Percentiles rank a stretch among this genome's conserved stretches.
phyloP scores from a whole-genome alignment of 2,329 filamentous ascomycete genomes.

The Sclerotinia subarctica region DNA sequence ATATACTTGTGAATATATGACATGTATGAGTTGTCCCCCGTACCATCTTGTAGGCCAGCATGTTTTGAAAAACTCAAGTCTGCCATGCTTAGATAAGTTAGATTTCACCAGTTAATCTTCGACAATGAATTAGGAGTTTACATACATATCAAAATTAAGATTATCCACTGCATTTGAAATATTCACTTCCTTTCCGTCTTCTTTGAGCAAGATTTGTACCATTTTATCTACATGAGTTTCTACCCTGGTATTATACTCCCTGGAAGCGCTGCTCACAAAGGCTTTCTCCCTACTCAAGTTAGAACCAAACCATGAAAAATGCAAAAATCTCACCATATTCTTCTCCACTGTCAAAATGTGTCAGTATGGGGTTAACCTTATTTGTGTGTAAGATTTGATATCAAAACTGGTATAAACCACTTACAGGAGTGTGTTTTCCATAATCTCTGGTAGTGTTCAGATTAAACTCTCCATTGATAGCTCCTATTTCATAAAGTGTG shows the following conservation, averaged over 20 bases:
- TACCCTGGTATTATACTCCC: slow-evolving; percentile 23
- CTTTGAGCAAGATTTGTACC: slow-evolving; percentile 13
- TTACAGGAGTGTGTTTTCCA: slow-evolving; percentile 16
- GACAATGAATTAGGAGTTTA: neutral
- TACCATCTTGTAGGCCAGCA: slow-evolving; percentile 25
- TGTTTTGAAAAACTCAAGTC: slow-evolving; percentile 26
- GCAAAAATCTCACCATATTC: slow-evolving; percentile 20
- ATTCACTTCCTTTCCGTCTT: slow-evolving; percentile 20
- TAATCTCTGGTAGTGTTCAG: slow-evolving; percentile 24
- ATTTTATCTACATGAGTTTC: slow-evolving; percentile 25
- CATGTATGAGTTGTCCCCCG: slow-evolving; percentile 23
- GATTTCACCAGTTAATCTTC: neutral
- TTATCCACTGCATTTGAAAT: slow-evolving; percentile 20
- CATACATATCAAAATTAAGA: slow-evolving; percentile 27
- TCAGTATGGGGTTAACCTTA: neutral
- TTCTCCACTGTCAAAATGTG: slow-evolving; percentile 20
- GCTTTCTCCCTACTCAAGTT: slow-evolving; percentile 19
- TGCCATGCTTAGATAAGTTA: slow-evolving; percentile 23
- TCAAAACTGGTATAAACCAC: neutral
- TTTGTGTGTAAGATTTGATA: neutral
- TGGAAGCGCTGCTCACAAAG: slow-evolving; percentile 23
- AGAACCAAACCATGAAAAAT: neutral
- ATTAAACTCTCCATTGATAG: slow-evolving; percentile 22
- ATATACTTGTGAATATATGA: slow-evolving; percentile 26
- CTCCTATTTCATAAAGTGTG: slow-evolving; percentile 24